These are phyloP conservation scores for Raffaelea arxii DNA, from an alignment of 2,329 filamentous ascomycete species.

Conservation along the genomic window DNA sequence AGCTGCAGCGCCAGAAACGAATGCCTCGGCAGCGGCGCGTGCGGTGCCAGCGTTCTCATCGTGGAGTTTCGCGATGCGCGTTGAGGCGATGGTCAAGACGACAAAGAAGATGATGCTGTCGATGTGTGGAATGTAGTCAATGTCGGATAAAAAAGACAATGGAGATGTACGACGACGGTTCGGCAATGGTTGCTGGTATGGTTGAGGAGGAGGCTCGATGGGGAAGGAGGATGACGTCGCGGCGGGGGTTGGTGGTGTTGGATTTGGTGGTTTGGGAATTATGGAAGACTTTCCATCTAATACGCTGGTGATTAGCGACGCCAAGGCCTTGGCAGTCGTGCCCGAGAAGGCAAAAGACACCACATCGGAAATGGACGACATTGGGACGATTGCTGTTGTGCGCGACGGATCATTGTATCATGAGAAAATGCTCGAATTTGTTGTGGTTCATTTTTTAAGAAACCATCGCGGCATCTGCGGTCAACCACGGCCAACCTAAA, in stretches of 20 bases:
- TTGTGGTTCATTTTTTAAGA: no score
- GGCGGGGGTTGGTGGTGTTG: no score
- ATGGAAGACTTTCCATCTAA: no score
- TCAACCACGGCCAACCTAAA: no score
- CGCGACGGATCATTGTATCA: background rate
- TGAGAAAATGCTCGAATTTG: background rate
- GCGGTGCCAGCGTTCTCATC: background rate
- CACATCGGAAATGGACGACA: background rate
- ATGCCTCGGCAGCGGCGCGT: background rate
- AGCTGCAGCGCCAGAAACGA: background rate
- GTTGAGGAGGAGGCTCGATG: background rate
- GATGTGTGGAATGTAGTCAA: background rate
- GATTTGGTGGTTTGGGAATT: no score
- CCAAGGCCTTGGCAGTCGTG: slow-evolving; percentile 1
- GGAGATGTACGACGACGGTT: background rate
- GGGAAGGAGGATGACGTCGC: background rate
- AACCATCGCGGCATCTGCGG: no score
- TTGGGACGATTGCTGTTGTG: background rate
- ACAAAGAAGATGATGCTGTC: slow-evolving; percentile 1
- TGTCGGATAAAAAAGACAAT: background rate
- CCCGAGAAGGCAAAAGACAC: slow-evolving; percentile 1
- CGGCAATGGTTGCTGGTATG: background rate
- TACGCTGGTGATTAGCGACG: background rate
- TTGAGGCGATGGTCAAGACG: background rate
- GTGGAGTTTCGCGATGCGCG: slow-evolving; percentile 1